Base-by-base conservation (phyloP, 2,329 filamentous ascomycete species). In the Phyllosticta paracitricarpa region DNA sequence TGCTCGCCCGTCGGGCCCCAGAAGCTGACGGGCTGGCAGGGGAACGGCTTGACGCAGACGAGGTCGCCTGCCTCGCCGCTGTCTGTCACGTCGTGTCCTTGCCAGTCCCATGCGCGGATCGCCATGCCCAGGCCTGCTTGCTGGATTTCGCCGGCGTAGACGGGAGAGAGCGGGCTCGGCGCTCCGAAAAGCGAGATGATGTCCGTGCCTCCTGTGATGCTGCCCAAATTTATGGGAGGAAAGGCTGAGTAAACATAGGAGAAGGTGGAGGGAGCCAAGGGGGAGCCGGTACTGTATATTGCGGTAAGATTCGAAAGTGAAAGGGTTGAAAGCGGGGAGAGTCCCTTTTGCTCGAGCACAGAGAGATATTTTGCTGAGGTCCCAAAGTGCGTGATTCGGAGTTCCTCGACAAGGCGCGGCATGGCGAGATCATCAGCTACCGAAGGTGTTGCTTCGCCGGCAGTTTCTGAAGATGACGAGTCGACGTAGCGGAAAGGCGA, bases 181-280 rank as follows among this genome's bases (percentile, higher is more conserved):
- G 90, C 87, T 53, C 92, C 93, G 69, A 97, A 99, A 35, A 97
- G 84, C 0, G 92, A 96, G 65, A 97, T 90, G 68, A 97, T 97
- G 72, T 99, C 94, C 2, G 93, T 97, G 57, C 93, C 94, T 48
- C 94, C 94, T 0, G 93, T 97, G 69, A 99, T 97, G 61, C 89
- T 95, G 56, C 87, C 91, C 7, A 97, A 84, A 73, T 97, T 93
- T 66, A 97, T 80, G 0, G 82, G 70, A 1, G 91, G 91, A 70
- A 97, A 95, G 1, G 88, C 88, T 26, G 82, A 77, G 76, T 97
- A 97, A 59, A 97, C 86, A 70, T 95, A 97, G 62, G 84, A 81
- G 75, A 97, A 97, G 1, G 94, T 97, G 1, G 91, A 96, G 0
- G 94, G 93, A 0, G 93, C 91, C 1, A 99, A 79, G 2, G 93